These are phyloP conservation scores for Rubia tinctorum DNA, from an alignment of 305 asterid genomes.

Conservation along the genomic window DNA sequence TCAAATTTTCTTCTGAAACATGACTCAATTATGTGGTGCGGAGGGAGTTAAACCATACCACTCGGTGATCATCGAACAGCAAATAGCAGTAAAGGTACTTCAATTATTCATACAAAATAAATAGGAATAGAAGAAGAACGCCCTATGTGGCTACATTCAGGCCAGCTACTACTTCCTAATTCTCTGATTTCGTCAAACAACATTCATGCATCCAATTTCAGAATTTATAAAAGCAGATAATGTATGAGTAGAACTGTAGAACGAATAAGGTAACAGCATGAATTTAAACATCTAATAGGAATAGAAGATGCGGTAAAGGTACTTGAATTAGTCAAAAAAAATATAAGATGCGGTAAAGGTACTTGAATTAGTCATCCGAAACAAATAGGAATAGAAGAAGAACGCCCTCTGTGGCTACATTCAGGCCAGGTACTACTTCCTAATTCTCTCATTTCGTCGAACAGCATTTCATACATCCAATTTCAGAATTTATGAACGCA, in stretches of 20 bases:
- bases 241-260: background rate
- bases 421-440: background rate
- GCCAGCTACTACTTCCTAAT: background rate
- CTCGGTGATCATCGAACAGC: background rate
- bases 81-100: background rate
- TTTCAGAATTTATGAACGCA: background rate
- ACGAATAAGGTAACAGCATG: background rate
- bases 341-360: no score
- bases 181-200: conserved; percentile 4
- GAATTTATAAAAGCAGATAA: background rate
- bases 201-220: background rate
- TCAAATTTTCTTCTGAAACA: background rate
- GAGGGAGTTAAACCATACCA: background rate
- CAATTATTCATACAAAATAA: background rate
- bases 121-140: background rate
- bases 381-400: background rate
- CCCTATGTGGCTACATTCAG: background rate
- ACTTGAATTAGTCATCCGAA: background rate
- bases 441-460: conserved; percentile 3
- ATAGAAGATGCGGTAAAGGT: no score
- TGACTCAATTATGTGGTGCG: background rate
- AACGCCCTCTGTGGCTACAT: background rate
- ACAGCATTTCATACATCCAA: background rate
- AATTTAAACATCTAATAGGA: background rate
- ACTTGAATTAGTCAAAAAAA: no score